phyloP scores from a whole-genome alignment of 2,329 filamentous ascomycete genomes.

The Dothiorella sarmentorum region DNA sequence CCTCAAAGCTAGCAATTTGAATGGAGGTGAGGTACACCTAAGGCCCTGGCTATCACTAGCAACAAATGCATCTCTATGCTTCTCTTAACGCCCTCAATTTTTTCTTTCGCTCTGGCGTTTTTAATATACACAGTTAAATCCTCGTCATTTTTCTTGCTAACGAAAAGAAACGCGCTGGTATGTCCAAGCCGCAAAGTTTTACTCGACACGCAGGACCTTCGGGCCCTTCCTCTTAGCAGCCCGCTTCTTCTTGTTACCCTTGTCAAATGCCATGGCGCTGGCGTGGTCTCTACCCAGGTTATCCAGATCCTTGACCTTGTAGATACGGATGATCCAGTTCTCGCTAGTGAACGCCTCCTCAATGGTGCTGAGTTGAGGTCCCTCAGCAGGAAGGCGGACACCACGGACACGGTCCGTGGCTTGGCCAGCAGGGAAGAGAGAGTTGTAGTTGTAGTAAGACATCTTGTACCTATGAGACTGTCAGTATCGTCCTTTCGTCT shows the following conservation, averaged over 20 bases:
- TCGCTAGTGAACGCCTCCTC: slow-evolving; percentile 98
- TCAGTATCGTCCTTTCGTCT: slow-evolving; percentile 25
- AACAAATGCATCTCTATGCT: slow-evolving; percentile 2
- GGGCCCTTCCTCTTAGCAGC: slow-evolving; percentile 67
- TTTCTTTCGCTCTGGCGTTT: slow-evolving; percentile 3
- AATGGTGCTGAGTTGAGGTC: slow-evolving; percentile 79
- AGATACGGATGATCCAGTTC: slow-evolving; percentile 99
- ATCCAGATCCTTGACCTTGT: slow-evolving; percentile 99
- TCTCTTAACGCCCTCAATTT: slow-evolving; percentile 2
- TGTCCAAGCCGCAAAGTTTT: slow-evolving; percentile 29
- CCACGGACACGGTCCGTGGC: slow-evolving; percentile 86
- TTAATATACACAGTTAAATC: slow-evolving; percentile 6
- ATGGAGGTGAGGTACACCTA: neutral
- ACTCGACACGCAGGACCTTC: slow-evolving; percentile 69
- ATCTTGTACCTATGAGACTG: slow-evolving; percentile 84
- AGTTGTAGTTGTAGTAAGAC: slow-evolving; percentile 98
- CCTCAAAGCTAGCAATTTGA: neutral
- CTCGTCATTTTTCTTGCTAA: slow-evolving; percentile 1
- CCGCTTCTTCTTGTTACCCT: slow-evolving; percentile 82
- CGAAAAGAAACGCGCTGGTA: neutral
- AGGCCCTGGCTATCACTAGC: neutral
- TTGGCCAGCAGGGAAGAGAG: slow-evolving; percentile 87
- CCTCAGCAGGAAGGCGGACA: slow-evolving; percentile 73
- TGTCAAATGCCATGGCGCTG: slow-evolving; percentile 65
- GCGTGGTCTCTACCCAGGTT: slow-evolving; percentile 89